These are phyloP conservation scores for Chenopodium formosanum DNA, from an alignment of 148 eudicot species.

Conservation along the genomic window DNA sequence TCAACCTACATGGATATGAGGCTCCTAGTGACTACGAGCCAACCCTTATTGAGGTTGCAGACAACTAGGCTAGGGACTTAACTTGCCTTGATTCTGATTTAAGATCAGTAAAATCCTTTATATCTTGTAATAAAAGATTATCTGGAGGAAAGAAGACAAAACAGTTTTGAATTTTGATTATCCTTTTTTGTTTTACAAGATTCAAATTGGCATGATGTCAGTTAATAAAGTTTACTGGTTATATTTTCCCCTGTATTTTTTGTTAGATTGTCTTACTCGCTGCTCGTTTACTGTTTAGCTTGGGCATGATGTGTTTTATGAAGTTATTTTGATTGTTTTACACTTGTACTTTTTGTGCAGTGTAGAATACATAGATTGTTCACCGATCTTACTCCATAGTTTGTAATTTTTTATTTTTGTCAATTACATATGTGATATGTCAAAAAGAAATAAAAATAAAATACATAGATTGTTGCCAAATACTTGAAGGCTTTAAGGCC, in stretches of 20 bases:
- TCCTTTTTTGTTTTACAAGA: background rate
- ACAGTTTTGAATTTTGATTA: background rate
- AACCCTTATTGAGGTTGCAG: conserved; percentile 76
- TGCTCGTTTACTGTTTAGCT: background rate
- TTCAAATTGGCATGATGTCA: background rate
- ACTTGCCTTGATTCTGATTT: conserved; percentile 14
- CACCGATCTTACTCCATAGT: too few relatives aligned
- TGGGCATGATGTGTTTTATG: background rate
- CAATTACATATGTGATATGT: too few relatives aligned
- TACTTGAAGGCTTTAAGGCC: too few relatives aligned
- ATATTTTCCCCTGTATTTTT: background rate
- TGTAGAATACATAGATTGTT: too few relatives aligned
- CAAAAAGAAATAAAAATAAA: too few relatives aligned
- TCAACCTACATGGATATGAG: conserved; percentile 79
- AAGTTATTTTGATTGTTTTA: too few relatives aligned
- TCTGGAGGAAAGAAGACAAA: background rate
- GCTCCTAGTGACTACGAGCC: conserved; percentile 89
- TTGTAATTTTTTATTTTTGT: too few relatives aligned
- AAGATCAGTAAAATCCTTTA: conserved; percentile 25
- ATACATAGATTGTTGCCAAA: too few relatives aligned
- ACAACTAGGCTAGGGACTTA: conserved; percentile 11
- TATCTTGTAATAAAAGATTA: conserved; percentile 4
- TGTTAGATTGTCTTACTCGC: background rate
- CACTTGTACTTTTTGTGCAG: too few relatives aligned
- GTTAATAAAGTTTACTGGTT: background rate